phyloP scores from a whole-genome alignment of 768 basidiomycete species.

The Chalciporus pseudorubinellus region DNA sequence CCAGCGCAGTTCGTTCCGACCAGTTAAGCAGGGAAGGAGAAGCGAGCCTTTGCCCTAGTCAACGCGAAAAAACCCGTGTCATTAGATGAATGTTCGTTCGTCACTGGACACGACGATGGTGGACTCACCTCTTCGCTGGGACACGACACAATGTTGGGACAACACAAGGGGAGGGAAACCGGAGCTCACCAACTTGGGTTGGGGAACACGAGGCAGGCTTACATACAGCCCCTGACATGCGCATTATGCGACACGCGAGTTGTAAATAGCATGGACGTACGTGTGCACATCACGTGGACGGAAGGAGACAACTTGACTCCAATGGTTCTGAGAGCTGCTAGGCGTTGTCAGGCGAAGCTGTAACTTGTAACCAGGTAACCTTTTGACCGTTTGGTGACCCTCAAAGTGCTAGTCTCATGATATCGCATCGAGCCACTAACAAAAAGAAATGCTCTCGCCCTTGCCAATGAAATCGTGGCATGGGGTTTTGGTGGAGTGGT shows the following conservation, averaged over 20 bases:
- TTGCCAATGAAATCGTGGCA: too few relatives aligned
- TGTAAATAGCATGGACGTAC: conserved; percentile 14
- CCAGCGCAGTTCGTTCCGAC: conserved; percentile 29
- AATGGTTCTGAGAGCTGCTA: background rate
- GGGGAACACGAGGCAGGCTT: conserved; percentile 31
- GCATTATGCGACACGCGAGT: conserved; percentile 10
- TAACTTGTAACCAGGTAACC: background rate
- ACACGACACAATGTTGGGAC: conserved; percentile 23
- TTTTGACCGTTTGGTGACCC: background rate
- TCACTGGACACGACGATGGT: background rate
- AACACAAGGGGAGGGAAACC: conserved; percentile 20
- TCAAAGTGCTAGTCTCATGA: too few relatives aligned
- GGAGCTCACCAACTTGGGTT: conserved; percentile 26
- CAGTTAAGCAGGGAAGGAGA: conserved; percentile 3
- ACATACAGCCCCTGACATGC: conserved; percentile 16
- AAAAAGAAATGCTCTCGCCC: too few relatives aligned
- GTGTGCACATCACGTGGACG: conserved; percentile 22
- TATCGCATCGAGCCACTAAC: too few relatives aligned
- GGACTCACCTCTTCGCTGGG: conserved; percentile 25
- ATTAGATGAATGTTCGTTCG: conserved; percentile 2
- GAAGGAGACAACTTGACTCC: background rate
- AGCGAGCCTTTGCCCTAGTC: conserved; percentile 1
- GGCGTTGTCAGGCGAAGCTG: too few relatives aligned
- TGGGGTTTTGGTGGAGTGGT: too few relatives aligned
- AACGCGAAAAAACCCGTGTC: background rate